phyloP scores from a whole-genome alignment of 495 filamentous ascomycete genomes.

The Geoglossum glabrum region DNA sequence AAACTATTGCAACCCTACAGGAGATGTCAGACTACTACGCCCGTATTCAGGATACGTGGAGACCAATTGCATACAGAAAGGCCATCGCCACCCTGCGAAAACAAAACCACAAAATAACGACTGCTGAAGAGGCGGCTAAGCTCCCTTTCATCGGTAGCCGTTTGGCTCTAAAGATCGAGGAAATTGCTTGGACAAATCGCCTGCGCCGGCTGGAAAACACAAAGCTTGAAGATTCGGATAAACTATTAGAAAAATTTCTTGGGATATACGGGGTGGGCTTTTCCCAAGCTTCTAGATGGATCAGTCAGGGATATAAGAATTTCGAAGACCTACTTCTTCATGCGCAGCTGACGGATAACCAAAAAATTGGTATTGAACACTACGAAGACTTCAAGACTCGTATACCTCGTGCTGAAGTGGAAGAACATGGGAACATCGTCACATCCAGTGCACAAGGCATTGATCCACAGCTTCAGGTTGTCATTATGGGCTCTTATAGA shows the following conservation, averaged over 20 bases:
- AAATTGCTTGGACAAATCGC: conserved; percentile 60
- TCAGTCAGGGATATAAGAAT: conserved; percentile 52
- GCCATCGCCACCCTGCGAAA: conserved; percentile 52
- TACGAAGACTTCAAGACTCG: conserved; percentile 68
- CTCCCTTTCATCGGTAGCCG: conserved; percentile 56
- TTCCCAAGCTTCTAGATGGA: conserved; percentile 52
- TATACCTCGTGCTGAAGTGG: conserved; percentile 65
- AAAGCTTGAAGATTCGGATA: conserved; percentile 40
- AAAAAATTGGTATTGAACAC: conserved; percentile 59
- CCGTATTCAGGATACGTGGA: conserved; percentile 59
- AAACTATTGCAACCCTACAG: conserved; percentile 61
- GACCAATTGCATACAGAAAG: conserved; percentile 57
- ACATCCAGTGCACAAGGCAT: conserved; percentile 35
- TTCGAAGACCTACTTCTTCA: conserved; percentile 49
- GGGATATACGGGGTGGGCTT: conserved; percentile 66
- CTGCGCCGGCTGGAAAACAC: conserved; percentile 56
- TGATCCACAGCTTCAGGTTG: conserved; percentile 44
- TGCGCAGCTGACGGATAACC: conserved; percentile 48
- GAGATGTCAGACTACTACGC: conserved; percentile 71
- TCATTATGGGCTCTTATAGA: conserved; percentile 70
- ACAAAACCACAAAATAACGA: conserved; percentile 44
- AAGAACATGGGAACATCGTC: conserved; percentile 47
- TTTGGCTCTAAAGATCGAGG: conserved; percentile 76
- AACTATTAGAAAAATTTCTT: conserved; percentile 44
- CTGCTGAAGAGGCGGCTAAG: conserved; percentile 41